Evolutionary conservation across 2,329 filamentous ascomycete species (phyloP).

Genomic region (Sclerotinia subarctica): DNA sequence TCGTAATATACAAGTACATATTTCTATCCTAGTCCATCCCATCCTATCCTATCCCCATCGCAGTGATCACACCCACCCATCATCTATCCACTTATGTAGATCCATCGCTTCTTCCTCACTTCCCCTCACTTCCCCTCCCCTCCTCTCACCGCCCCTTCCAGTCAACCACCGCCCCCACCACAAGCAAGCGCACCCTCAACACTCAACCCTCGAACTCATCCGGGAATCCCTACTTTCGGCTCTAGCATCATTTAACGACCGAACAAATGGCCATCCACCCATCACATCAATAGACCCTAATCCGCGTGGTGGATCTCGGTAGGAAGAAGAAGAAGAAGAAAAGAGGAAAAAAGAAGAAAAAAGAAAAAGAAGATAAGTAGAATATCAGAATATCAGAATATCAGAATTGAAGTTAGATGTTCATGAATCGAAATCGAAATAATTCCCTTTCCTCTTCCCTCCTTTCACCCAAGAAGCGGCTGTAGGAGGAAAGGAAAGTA

Average conservation of each 20-base stretch:
- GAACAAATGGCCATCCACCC: not conserved
- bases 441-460: not conserved
- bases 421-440: conserved; percentile 4
- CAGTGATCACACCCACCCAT: not conserved
- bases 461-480: not conserved
- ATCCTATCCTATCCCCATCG: not conserved
- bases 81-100: not conserved
- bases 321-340: not conserved
- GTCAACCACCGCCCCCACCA: not conserved
- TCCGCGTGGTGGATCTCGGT: not conserved
- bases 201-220: not conserved
- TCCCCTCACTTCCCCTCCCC: not conserved
- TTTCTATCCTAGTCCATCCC: not conserved
- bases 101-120: not conserved
- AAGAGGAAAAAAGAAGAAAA: not conserved
- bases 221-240: not conserved
- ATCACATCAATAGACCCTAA: not conserved
- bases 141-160: too few species aligned
- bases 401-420: not conserved
- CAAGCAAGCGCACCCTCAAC: not conserved
- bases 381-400: not conserved
- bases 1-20: not conserved
- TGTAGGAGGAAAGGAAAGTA: not conserved
- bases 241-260: too few species aligned
- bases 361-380: not conserved